phyloP scores from a whole-genome alignment of 2,329 filamentous ascomycete genomes.

The Aspergillus sp. region DNA sequence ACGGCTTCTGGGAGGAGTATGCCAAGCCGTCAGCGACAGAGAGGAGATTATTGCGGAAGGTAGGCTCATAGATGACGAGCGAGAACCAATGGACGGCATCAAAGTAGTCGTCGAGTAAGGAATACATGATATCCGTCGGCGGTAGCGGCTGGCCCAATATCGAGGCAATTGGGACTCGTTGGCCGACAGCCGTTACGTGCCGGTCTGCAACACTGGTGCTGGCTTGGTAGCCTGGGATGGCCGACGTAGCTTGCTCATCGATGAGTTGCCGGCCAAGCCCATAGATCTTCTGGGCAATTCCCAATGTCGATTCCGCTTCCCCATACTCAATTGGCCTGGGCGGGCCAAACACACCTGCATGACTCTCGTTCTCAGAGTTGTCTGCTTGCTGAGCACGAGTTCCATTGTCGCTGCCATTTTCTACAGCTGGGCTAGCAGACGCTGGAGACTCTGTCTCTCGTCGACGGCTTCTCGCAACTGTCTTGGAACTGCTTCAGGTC shows the following conservation, averaged over 20 bases:
- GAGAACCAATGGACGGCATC: constrained; percentile 48
- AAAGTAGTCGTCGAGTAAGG: constrained; percentile 43
- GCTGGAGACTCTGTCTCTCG: not conserved
- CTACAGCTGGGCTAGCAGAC: not conserved
- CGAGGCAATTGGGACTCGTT: constrained; percentile 25
- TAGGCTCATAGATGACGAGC: constrained; percentile 44
- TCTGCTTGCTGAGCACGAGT: not conserved
- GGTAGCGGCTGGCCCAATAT: constrained; percentile 33
- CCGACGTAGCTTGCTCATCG: constrained; percentile 33
- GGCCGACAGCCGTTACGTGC: constrained; percentile 11
- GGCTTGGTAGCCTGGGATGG: constrained; percentile 34
- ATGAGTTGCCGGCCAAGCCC: constrained; percentile 27
- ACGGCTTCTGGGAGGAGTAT: constrained; percentile 33
- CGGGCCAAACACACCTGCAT: not conserved
- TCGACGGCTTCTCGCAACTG: not conserved
- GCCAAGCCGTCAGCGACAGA: constrained; percentile 36
- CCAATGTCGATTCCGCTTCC: constrained; percentile 37
- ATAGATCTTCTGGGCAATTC: constrained; percentile 34
- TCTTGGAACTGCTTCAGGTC: not conserved
- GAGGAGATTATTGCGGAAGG: constrained; percentile 35
- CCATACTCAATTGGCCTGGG: constrained; percentile 19
- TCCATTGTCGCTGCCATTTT: not conserved
- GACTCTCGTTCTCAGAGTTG: not conserved
- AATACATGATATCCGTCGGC: constrained; percentile 25
- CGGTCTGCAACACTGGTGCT: not conserved